Base-by-base conservation (phyloP, 2,329 filamentous ascomycete species). In the Xylaria sp. region DNA sequence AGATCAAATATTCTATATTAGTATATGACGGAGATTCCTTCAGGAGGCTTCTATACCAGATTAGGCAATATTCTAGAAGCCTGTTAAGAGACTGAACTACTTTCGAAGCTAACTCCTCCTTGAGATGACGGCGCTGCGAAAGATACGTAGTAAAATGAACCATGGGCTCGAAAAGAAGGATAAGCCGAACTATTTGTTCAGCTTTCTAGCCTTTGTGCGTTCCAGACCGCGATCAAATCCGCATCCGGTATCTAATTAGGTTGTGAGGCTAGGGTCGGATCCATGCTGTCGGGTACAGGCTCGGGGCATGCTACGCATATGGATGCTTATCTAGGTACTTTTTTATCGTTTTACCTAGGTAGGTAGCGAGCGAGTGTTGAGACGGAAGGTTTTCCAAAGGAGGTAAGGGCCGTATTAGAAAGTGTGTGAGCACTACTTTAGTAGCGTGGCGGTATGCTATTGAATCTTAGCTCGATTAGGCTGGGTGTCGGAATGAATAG, bases 211-310 rank as follows among this genome's bases (percentile, higher is more conserved):
- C 15, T 51, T 49, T 43, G 20, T 10, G 20, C 52, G 49, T 54
- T 67, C 64, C 57, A 18, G 67, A 46, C 51, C 55, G 49, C 20
- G 7, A 48, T 43, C n/a, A 10, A 9, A 55, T 23, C 59, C n/a
- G 31, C 62, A 43, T 28, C 23, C 49, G 23, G 36, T 66, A 13
- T 31, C 20, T 39, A 51, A 54, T n/a, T 54, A 54, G 66, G 20
- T 62, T 36, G 20, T 64, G 64, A 69, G 67, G 67, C 64, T 69
- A 55, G 66, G 48, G 23, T 51, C 36, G 60, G 64, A 67, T 64
- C 67, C 67, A 48, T 67, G 51, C 49, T 64, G 67, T 67, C 67
- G 67, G 67, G 67, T 67, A 43, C 64, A 31, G 39, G 36, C 6
- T 58, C 55, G 36, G 55, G 55, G 15, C 23, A 41, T 43, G 36